Evolutionary conservation across 2,329 filamentous ascomycete species (phyloP).

Genomic region (Coleophoma eucalyptorum): DNA sequence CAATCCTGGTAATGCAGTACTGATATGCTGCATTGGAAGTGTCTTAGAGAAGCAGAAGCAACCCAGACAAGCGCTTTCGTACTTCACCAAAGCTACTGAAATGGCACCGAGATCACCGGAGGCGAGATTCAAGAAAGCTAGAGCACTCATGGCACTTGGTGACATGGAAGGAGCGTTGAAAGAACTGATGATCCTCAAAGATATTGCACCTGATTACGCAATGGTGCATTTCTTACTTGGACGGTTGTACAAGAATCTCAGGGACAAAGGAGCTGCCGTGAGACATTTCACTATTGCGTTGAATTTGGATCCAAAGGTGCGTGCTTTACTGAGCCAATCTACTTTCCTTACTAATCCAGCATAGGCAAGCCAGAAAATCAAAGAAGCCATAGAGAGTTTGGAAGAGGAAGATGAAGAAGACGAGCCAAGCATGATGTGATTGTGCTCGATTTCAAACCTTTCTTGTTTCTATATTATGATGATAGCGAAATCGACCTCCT

Average conservation of each 20-base stretch:
- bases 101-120: conserved; percentile 78
- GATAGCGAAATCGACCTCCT: too few species aligned
- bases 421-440: conserved; percentile 48
- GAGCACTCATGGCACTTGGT: conserved; percentile 74
- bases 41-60: conserved; percentile 88
- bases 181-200: conserved; percentile 85
- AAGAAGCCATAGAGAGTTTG: conserved; percentile 91
- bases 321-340: conserved; percentile 17
- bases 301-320: conserved; percentile 93
- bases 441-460: background rate
- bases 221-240: conserved; percentile 95
- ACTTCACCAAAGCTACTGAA: conserved; percentile 79
- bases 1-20: conserved; percentile 89
- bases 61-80: conserved; percentile 70
- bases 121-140: conserved; percentile 89
- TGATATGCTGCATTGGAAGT: conserved; percentile 88
- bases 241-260: conserved; percentile 71
- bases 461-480: background rate
- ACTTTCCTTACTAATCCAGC: conserved; percentile 9
- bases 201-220: conserved; percentile 88
- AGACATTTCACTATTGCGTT: conserved; percentile 92
- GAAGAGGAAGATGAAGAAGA: conserved; percentile 74
- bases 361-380: conserved; percentile 88
- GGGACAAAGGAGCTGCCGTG: conserved; percentile 76
- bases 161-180: conserved; percentile 69